A percentile compares a stretch with the other conserved stretches of the same genome.
These are phyloP conservation scores for Lindgomyces ingoldianus DNA, from an alignment of 495 filamentous ascomycete species.

Conservation along the genomic window DNA sequence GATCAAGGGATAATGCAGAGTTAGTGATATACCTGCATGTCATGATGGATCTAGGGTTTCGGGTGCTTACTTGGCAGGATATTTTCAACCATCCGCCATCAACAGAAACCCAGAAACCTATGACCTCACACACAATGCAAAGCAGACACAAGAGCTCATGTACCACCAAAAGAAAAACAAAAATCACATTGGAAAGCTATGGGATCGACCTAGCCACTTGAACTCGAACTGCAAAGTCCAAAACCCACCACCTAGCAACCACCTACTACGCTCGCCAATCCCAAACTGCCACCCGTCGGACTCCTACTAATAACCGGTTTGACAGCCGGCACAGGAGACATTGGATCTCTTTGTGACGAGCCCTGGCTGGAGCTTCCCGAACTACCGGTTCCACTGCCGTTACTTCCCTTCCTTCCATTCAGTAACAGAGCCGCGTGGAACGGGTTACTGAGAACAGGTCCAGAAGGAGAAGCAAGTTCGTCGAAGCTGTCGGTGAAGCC, in stretches of 20 bases:
- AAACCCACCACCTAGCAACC: slow-evolving; percentile 10
- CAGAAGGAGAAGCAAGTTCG: slow-evolving; percentile 22
- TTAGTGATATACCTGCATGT: too few species aligned
- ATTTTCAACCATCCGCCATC: too few species aligned
- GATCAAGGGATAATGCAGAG: too few species aligned
- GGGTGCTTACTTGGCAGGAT: too few species aligned
- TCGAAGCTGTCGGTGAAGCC: slow-evolving; percentile 61
- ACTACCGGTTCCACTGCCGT: slow-evolving; percentile 34
- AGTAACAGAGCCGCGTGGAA: slow-evolving; percentile 6
- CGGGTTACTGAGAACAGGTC: slow-evolving; percentile 3
- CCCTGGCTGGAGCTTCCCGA: slow-evolving; percentile 31
- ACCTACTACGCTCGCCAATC: slow-evolving; percentile 24
- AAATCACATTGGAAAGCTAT: slow-evolving; percentile 24
- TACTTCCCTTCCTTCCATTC: slow-evolving; percentile 33
- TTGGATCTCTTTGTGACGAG: slow-evolving; percentile 36
- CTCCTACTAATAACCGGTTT: slow-evolving; percentile 29
- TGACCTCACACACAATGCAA: slow-evolving; percentile 1
- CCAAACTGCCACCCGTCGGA: slow-evolving; percentile 22
- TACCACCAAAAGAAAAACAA: slow-evolving; percentile 23
- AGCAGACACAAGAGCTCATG: background rate
- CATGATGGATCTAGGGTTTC: too few species aligned
- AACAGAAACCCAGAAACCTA: too few species aligned
- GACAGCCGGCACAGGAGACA: slow-evolving; percentile 30
- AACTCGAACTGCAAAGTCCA: slow-evolving; percentile 1
- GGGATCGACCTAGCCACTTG: slow-evolving; percentile 4